A percentile compares a stretch with the other conserved stretches of the same genome.
Conservation (phyloP, 73 alveolate genomes). For the Paramecium primaurelia region DNA sequence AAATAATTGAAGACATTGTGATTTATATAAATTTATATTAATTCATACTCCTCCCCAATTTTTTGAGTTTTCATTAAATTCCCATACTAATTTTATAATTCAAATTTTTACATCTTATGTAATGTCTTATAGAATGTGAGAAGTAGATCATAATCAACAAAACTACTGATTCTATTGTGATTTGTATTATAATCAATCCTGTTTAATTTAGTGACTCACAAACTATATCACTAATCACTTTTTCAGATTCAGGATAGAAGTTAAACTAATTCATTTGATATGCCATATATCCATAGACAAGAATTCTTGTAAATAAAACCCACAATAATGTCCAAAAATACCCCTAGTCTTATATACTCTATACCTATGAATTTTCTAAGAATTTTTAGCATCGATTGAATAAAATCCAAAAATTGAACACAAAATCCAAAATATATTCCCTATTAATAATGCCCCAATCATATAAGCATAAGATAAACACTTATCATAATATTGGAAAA, state of each 20-base stretch:
- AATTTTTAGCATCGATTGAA: constrained; percentile 38
- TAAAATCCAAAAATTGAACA: constrained; percentile 36
- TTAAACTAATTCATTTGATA: constrained; percentile 32
- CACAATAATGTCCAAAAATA: background rate
- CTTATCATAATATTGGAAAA: background rate
- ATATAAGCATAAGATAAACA: background rate
- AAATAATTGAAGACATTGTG: background rate
- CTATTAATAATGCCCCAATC: background rate
- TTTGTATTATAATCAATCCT: constrained; percentile 9
- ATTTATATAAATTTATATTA: background rate
- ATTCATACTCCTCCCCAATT: constrained; percentile 32
- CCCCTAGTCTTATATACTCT: background rate
- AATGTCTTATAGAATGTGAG: background rate
- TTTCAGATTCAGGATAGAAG: background rate
- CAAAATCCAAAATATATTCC: constrained; percentile 35
- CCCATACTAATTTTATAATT: background rate
- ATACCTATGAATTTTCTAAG: constrained; percentile 35
- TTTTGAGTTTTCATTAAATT: background rate
- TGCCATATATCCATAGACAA: constrained; percentile 16
- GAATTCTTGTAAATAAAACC: background rate
- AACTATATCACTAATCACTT: background rate
- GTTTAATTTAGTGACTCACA: background rate
- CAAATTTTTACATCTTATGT: background rate
- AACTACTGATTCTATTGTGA: constrained; percentile 29
- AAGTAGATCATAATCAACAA: background rate